These are phyloP conservation scores for Scleroderma citrinum DNA, from an alignment of 768 basidiomycete species.

Conservation along the genomic window DNA sequence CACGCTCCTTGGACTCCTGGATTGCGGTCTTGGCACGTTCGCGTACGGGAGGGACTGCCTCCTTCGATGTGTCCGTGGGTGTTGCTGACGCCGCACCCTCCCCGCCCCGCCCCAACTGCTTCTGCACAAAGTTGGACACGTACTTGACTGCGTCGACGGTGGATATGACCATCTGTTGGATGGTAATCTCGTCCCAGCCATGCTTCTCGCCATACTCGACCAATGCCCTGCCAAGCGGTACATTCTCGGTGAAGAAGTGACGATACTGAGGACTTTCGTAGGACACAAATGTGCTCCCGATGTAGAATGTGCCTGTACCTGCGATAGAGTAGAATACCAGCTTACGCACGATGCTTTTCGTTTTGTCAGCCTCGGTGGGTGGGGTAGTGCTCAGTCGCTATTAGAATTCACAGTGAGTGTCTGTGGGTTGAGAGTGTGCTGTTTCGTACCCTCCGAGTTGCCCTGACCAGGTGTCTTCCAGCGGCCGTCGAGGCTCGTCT, in stretches of 20 bases:
- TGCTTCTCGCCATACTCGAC: constrained; percentile 77
- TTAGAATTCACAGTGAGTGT: constrained; percentile 2
- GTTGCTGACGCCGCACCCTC: constrained; percentile 15
- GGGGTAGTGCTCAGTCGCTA: constrained; percentile 55
- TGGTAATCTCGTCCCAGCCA: constrained; percentile 73
- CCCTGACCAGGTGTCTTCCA: constrained; percentile 44
- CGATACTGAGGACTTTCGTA: constrained; percentile 76
- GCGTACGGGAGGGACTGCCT: constrained; percentile 27
- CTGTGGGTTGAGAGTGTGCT: neutral
- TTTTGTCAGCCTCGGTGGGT: constrained; percentile 36
- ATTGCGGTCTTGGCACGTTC: constrained; percentile 34
- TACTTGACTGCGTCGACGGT: constrained; percentile 44
- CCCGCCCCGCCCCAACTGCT: constrained; percentile 35
- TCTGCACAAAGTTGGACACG: constrained; percentile 46
- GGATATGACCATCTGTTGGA: constrained; percentile 50
- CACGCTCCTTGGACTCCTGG: constrained; percentile 39
- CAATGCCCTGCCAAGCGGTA: constrained; percentile 73
- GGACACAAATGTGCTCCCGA: constrained; percentile 72
- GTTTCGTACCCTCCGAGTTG: constrained; percentile 52
- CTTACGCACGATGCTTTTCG: constrained; percentile 47
- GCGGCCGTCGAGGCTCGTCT: constrained; percentile 44
- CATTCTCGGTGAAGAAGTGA: constrained; percentile 76
- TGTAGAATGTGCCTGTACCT: constrained; percentile 72
- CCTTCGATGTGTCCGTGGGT: constrained; percentile 28
- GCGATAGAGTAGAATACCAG: constrained; percentile 65